Evolutionary conservation across 2,329 filamentous ascomycete genomes (phyloP), one percentile per base, ranked within the genome.

Genomic region (Sclerotiophoma versabilis): DNA sequence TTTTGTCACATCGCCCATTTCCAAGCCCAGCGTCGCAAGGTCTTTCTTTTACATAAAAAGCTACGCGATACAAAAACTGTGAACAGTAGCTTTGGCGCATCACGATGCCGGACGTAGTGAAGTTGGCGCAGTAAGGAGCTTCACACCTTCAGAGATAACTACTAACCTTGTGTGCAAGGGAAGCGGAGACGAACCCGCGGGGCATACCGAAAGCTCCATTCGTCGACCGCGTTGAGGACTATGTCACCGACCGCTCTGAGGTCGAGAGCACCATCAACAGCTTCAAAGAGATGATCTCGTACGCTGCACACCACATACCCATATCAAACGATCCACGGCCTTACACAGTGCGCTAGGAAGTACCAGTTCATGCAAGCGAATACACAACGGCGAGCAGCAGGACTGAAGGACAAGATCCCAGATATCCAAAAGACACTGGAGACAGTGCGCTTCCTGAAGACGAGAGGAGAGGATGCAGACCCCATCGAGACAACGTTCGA

Each of bases 341-440:
- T 69, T 29, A 68, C 58, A 46, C 17, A 4, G 3, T 38, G 17
- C 15, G 14, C n/a, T 51, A 96, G 92, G 66, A 99, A 99, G 83
- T 99, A 99, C 80, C 95, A 98, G 76, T 99, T 98, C 79, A 99
- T 99, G 95, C 92, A 98, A 79, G 82, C 89, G 73, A 98, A 96
- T 76, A 90, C 95, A 54, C 89, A 96, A 75, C 85, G 92, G 60
- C 86, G 95, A 41, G 88, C 90, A 47, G 82, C 84, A 4, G 92
- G 93, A 2, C 80, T 99, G 50, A 90, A 88, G 70, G 93, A 97
- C 71, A 99, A 98, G 81, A 92, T 99, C 63, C 95, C 95, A 0
- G 95, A 99, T 74, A 98, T 99, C 62, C 88, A 91, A 69, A 97
- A 97, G 82, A 98, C 95, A 0, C 79, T 98, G 55, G 93, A 98